Evolutionary conservation across 2,329 filamentous ascomycete species (phyloP).

Genomic region (Colletotrichum trifolii): DNA sequence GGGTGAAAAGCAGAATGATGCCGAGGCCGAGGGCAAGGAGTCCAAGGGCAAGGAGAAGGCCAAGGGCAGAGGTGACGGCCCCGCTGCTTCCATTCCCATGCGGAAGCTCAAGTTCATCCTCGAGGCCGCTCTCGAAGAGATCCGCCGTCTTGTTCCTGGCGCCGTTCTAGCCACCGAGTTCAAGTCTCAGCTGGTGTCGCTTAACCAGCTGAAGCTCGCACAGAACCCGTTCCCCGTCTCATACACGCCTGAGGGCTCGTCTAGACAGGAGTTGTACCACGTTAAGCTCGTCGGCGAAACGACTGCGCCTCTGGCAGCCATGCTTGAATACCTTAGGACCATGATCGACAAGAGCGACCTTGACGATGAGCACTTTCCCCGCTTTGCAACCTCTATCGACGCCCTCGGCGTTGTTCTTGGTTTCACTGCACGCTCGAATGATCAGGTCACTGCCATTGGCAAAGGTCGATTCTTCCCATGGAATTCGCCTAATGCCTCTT

Average conservation of each 20-base stretch:
- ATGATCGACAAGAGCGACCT: constrained; percentile 51
- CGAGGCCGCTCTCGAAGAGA: constrained; percentile 47
- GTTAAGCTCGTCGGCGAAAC: constrained; percentile 55
- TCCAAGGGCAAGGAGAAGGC: constrained; percentile 26
- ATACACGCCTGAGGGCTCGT: constrained; percentile 47
- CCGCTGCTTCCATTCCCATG: constrained; percentile 50
- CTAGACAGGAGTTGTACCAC: constrained; percentile 47
- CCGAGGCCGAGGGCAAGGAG: constrained; percentile 36
- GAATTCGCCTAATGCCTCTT: constrained; percentile 42
- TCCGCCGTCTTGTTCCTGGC: constrained; percentile 46
- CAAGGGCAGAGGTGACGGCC: constrained; percentile 29
- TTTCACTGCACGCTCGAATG: constrained; percentile 51
- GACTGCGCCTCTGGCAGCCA: constrained; percentile 50
- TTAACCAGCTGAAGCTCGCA: constrained; percentile 49
- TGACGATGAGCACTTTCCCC: constrained; percentile 55
- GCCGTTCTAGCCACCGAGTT: constrained; percentile 59
- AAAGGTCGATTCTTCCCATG: constrained; percentile 61
- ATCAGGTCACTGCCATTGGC: constrained; percentile 55
- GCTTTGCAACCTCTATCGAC: constrained; percentile 60
- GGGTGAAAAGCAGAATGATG: constrained; percentile 27
- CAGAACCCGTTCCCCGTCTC: constrained; percentile 48
- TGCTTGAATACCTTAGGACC: constrained; percentile 58
- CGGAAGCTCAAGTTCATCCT: constrained; percentile 58
- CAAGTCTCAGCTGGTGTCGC: constrained; percentile 59
- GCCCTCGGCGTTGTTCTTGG: constrained; percentile 65